Evolutionary conservation across 2,329 filamentous ascomycete genomes (phyloP).

Genomic region (Pseudogymnoascus sp.): DNA sequence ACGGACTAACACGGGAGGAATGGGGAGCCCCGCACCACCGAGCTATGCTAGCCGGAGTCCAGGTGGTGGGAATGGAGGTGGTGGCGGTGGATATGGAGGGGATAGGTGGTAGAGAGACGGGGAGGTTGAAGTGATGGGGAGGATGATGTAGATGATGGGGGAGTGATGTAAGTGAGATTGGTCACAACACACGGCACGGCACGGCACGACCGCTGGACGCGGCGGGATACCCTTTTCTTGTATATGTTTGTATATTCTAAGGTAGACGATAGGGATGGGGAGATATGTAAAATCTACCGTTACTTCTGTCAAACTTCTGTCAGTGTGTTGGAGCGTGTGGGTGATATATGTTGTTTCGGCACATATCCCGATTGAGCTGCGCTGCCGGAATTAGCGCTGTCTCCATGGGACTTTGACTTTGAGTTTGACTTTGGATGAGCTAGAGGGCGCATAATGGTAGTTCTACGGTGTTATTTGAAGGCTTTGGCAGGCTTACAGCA

Average conservation of each 20-base stretch:
- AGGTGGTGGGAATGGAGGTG: slow-evolving; percentile 15
- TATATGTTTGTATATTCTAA: slow-evolving; percentile 7
- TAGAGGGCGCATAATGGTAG: background rate
- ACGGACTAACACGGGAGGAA: background rate
- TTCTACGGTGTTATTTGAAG: background rate
- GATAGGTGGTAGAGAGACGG: background rate
- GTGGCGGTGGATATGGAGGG: background rate
- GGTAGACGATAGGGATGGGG: background rate
- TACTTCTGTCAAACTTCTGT: background rate
- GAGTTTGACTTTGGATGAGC: background rate
- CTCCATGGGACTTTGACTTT: background rate
- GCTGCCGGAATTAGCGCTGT: background rate
- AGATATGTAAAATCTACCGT: background rate
- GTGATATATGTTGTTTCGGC: background rate
- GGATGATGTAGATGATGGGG: slow-evolving; percentile 4
- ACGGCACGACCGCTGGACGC: slow-evolving; percentile 1
- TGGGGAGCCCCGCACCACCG: slow-evolving; percentile 18
- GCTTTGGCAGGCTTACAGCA: background rate
- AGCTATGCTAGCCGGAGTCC: slow-evolving; percentile 24
- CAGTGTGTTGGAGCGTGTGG: background rate
- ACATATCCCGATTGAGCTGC: background rate
- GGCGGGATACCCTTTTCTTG: slow-evolving; percentile 8
- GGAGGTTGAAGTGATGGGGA: background rate
- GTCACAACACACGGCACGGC: background rate
- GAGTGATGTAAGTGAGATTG: background rate